phyloP scores from a whole-genome alignment of 2,329 filamentous ascomycete genomes.

The Macrophomina phaseolina region DNA sequence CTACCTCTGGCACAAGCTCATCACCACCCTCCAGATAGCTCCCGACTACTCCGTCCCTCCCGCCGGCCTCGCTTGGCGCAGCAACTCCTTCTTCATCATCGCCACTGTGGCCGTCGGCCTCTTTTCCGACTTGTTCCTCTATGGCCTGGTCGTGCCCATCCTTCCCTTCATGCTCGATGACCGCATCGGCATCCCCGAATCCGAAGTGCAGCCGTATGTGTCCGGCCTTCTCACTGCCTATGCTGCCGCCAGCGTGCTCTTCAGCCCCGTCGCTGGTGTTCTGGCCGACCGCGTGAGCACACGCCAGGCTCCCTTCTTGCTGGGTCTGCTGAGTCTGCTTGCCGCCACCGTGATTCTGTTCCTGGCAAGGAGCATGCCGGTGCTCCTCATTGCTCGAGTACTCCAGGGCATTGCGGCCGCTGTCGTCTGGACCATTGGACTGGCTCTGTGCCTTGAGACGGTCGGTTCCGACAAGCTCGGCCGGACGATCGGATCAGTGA shows the following conservation, averaged over 20 bases:
- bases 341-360: conserved; percentile 62
- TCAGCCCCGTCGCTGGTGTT: conserved; percentile 59
- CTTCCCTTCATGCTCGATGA: conserved; percentile 63
- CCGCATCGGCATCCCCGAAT: conserved; percentile 54
- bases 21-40: conserved; percentile 19
- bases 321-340: conserved; percentile 60
- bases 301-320: conserved; percentile 63
- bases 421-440: conserved; percentile 65
- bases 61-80: conserved; percentile 58
- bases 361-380: conserved; percentile 53
- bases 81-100: conserved; percentile 64
- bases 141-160: conserved; percentile 64
- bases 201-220: conserved; percentile 59
- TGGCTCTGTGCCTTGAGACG: conserved; percentile 65
- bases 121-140: conserved; percentile 66
- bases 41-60: conserved; percentile 9
- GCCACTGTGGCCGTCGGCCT: conserved; percentile 61
- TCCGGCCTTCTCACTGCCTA: conserved; percentile 62
- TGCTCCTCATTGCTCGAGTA: conserved; percentile 59
- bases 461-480: conserved; percentile 63
- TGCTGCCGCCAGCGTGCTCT: conserved; percentile 59
- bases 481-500: conserved; percentile 64
- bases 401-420: conserved; percentile 64
- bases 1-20: conserved; percentile 1
- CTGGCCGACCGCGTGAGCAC: conserved; percentile 60